Conservation (phyloP, 1,139 yeast genomes). For the Geotrichum cucujoidarum region DNA sequence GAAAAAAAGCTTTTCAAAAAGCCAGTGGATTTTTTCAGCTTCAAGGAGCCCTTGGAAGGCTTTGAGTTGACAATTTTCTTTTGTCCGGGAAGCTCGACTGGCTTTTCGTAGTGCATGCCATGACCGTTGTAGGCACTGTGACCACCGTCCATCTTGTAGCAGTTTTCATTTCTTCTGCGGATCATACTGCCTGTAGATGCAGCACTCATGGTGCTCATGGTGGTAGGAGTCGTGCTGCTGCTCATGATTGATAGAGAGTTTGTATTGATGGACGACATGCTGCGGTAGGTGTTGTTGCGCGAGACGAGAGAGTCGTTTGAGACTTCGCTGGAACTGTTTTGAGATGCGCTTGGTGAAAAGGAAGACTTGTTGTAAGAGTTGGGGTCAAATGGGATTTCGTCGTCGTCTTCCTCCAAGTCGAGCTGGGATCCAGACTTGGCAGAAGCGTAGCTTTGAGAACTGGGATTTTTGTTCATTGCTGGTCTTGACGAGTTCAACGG, state of each 20-base stretch:
- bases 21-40: slow-evolving; percentile 40
- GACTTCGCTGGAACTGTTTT: background rate
- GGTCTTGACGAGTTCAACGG: background rate
- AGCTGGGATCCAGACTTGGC: background rate
- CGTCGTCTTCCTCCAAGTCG: slow-evolving; percentile 19
- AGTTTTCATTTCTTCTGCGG: slow-evolving; percentile 10
- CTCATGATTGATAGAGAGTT: slow-evolving; percentile 26
- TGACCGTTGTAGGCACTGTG: slow-evolving; percentile 48
- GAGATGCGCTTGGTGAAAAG: slow-evolving; percentile 4
- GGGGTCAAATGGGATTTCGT: slow-evolving; percentile 30
- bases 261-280: slow-evolving; percentile 29
- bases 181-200: slow-evolving; percentile 79
- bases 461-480: background rate
- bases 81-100: slow-evolving; percentile 26
- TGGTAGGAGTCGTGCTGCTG: slow-evolving; percentile 32
- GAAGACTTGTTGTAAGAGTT: slow-evolving; percentile 25
- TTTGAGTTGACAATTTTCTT: background rate
- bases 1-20: slow-evolving; percentile 50
- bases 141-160: slow-evolving; percentile 12
- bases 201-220: slow-evolving; percentile 67
- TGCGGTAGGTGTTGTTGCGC: slow-evolving; percentile 28
- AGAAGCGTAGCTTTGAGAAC: background rate
- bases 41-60: slow-evolving; percentile 22
- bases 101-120: slow-evolving; percentile 59
- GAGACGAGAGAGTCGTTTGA: slow-evolving; percentile 21